phyloP scores from a whole-genome alignment of 2,329 filamentous ascomycete species.

The Epicoccum nigrum region DNA sequence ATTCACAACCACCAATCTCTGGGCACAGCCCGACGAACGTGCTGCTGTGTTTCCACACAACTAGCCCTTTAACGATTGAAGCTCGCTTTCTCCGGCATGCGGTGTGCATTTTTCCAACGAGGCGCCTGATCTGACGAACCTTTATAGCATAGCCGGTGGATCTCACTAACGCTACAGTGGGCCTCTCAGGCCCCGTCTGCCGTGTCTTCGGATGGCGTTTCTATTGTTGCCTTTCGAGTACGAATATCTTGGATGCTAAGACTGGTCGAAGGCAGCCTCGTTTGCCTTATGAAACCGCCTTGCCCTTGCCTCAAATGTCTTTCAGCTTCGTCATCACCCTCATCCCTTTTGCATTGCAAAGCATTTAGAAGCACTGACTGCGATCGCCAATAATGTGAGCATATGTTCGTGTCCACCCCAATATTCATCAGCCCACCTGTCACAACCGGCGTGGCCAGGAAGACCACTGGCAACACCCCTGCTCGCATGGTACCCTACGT shows the following conservation, averaged over 20 bases:
- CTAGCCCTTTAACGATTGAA: slow-evolving; percentile 11
- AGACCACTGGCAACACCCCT: slow-evolving; percentile 28
- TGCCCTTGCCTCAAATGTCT: slow-evolving; percentile 10
- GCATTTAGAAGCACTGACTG: slow-evolving; percentile 1
- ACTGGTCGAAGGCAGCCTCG: slow-evolving; percentile 9
- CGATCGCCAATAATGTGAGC: slow-evolving; percentile 6
- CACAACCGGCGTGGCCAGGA: slow-evolving; percentile 20
- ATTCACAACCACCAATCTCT: slow-evolving; percentile 14
- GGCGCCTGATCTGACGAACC: slow-evolving; percentile 12
- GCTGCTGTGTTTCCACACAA: slow-evolving; percentile 12
- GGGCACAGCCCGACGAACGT: slow-evolving; percentile 11
- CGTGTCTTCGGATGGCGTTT: neutral
- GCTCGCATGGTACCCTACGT: slow-evolving; percentile 19
- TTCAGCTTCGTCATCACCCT: slow-evolving; percentile 9
- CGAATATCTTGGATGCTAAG: slow-evolving; percentile 12
- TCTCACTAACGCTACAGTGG: slow-evolving; percentile 17
- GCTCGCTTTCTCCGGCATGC: slow-evolving; percentile 13
- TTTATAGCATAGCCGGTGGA: slow-evolving; percentile 18
- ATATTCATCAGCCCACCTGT: slow-evolving; percentile 22
- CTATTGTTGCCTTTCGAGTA: neutral
- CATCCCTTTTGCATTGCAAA: slow-evolving; percentile 7
- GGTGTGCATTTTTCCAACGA: slow-evolving; percentile 14
- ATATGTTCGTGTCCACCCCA: slow-evolving; percentile 9
- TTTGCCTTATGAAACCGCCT: slow-evolving; percentile 10
- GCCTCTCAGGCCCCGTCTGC: slow-evolving; percentile 16